Conservation (phyloP, 2,329 filamentous ascomycete genomes). For the Byssochlamys sp. region DNA sequence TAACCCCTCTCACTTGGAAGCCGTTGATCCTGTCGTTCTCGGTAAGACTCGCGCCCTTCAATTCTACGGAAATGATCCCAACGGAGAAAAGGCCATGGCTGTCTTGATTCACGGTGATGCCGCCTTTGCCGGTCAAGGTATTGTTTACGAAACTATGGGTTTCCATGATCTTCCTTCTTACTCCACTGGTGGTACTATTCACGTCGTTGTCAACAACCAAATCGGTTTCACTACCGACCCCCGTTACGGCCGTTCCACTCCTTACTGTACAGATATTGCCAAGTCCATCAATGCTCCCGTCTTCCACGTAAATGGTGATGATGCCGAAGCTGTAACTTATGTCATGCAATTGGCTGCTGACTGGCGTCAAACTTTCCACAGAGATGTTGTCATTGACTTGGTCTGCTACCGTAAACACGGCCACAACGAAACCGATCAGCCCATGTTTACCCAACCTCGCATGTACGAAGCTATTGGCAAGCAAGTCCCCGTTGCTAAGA, state of each 20-base stretch:
- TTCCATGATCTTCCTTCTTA: slow-evolving; percentile 94
- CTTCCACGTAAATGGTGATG: slow-evolving; percentile 98
- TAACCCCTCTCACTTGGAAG: slow-evolving; percentile 96
- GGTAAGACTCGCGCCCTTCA: slow-evolving; percentile 96
- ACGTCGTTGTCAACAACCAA: slow-evolving; percentile 98
- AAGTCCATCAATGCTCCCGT: slow-evolving; percentile 97
- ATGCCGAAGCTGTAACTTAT: slow-evolving; percentile 96
- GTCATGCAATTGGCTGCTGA: slow-evolving; percentile 94
- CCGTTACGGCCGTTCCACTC: slow-evolving; percentile 89
- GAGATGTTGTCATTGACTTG: slow-evolving; percentile 93
- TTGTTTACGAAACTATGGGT: slow-evolving; percentile 96
- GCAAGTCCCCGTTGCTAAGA: slow-evolving; percentile 80
- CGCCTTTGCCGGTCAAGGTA: slow-evolving; percentile 88
- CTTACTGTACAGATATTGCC: slow-evolving; percentile 98
- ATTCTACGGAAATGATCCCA: slow-evolving; percentile 98
- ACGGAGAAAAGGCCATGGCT: slow-evolving; percentile 93
- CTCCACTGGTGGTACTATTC: slow-evolving; percentile 92
- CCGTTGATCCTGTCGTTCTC: slow-evolving; percentile 92
- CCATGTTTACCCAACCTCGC: slow-evolving; percentile 95
- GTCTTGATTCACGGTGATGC: slow-evolving; percentile 95
- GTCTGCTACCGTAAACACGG: slow-evolving; percentile 98
- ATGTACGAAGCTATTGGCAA: slow-evolving; percentile 95
- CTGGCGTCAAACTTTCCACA: slow-evolving; percentile 97
- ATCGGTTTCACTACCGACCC: slow-evolving; percentile 99
- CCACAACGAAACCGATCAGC: slow-evolving; percentile 99